Conservation (phyloP, 2,329 filamentous ascomycete species). For the Hypoxylon sp. region DNA sequence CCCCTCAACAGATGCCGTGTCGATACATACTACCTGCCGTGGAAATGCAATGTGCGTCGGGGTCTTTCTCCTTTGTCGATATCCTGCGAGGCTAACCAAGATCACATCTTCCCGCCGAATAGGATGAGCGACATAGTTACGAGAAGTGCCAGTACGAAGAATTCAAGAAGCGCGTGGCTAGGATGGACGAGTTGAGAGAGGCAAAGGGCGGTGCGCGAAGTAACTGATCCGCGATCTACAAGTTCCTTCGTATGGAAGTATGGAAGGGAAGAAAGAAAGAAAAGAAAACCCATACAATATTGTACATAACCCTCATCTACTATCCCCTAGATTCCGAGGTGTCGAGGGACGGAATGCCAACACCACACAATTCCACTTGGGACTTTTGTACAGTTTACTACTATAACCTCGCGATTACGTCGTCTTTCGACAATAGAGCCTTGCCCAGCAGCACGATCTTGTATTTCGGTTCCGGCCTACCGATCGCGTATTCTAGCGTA, state of each 20-base stretch:
- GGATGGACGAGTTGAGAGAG: conserved; percentile 96
- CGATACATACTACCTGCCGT: conserved; percentile 93
- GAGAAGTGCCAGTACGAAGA: conserved; percentile 99
- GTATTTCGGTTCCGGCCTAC: background rate
- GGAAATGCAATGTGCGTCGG: conserved; percentile 92
- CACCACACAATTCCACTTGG: background rate
- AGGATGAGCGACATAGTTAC: conserved; percentile 98
- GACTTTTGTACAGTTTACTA: conserved; percentile 12
- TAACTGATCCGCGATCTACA: conserved; percentile 70
- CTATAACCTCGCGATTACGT: background rate
- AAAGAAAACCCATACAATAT: background rate
- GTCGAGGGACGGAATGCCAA: background rate
- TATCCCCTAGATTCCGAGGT: conserved; percentile 2
- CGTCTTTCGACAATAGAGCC: background rate
- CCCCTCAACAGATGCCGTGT: conserved; percentile 95
- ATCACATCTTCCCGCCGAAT: conserved; percentile 25
- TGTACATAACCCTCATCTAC: conserved; percentile 34
- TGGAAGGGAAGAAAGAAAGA: background rate
- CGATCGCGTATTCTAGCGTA: background rate
- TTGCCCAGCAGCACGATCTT: background rate
- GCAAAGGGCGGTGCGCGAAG: conserved; percentile 87
- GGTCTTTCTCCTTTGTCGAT: background rate
- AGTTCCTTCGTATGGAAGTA: background rate
- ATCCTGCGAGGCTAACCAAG: conserved; percentile 10
- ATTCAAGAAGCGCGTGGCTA: conserved; percentile 97